Evolutionary conservation across 1,284 basidiomycete genomes (phyloP), one percentile per base, ranked within the genome.

Genomic region (Microbotryum intermedium): DNA sequence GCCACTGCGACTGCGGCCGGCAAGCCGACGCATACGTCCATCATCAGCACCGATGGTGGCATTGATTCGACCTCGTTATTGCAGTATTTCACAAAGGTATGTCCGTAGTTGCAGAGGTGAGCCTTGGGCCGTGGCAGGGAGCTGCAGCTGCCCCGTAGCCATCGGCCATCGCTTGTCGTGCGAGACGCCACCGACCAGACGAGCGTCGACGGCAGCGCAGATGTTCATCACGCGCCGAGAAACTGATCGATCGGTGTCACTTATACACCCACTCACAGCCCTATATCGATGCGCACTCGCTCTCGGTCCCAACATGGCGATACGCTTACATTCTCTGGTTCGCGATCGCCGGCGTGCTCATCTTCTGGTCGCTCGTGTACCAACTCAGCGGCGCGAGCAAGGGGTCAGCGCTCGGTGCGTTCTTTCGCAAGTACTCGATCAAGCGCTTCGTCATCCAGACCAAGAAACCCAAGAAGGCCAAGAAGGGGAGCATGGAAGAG

Each of bases 261-360:
- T 16, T 39, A 9, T 39, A 26, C 11, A 4, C n/a, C n/a, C n/a
- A n/a, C n/a, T n/a, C 25, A 20, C 49, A 56, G 56, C 64, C 64
- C 13, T 65, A 65, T 50, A 58, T 77, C 53, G 67, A 63, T 50
- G 76, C 76, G 3, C 76, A 77, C 62, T 74, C 74, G 60, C 73
- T 77, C 26, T 72, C 72, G 39, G 52, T 61, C 11, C 72, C 76
- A 1, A 75, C 74, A 26, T 75, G 74, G 62, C 71, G 76, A 5
- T 77, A 77, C 59, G 70, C 75, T 52, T 77, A 76, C 67, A 68
- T 76, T 47, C 61, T 76, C 39, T 76, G 74, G 74, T 71, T 77
- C 66, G 65, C 73, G 47, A 62, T 74, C 53, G 64, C 64, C 50
- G 66, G 66, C 21, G 57, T 71, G 20, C 68, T 70, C 55, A 62